Percentiles rank a stretch among this genome's conserved stretches.
Conservation (phyloP, 176 grass and related monocot species). For the Panicum miliaceum region DNA sequence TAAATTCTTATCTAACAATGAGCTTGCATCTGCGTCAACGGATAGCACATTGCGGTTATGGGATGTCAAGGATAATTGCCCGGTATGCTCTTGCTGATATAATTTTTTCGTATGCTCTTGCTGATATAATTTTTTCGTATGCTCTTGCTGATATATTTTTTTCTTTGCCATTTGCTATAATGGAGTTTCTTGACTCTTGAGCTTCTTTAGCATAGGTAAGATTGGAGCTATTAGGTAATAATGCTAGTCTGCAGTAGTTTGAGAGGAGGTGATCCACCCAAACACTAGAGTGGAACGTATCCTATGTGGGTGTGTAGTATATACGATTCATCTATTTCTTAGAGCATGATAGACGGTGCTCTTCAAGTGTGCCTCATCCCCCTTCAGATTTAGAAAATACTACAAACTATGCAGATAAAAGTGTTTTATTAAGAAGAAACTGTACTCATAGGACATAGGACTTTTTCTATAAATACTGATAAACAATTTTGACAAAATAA, state of each 20-base stretch:
- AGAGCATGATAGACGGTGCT: too few species aligned
- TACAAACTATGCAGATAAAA: background rate
- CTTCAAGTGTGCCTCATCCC: too few species aligned
- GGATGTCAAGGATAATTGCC: slow-evolving; percentile 95
- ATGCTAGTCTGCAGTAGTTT: too few species aligned
- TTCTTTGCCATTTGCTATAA: slow-evolving; percentile 19
- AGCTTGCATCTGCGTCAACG: slow-evolving; percentile 95
- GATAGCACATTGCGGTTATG: slow-evolving; percentile 96
- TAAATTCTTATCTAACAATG: slow-evolving; percentile 91
- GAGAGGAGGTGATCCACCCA: too few species aligned
- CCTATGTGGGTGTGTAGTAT: too few species aligned
- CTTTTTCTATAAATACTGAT: background rate
- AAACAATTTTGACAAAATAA: background rate
- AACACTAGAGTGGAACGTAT: too few species aligned
- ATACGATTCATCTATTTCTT: too few species aligned
- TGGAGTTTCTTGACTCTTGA: background rate
- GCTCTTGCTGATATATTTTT: too few species aligned
- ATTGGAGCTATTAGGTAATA: background rate
- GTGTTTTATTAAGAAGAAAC: slow-evolving; percentile 4
- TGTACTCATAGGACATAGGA: background rate
- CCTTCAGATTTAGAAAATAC: background rate
- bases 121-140: too few species aligned
- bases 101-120: too few species aligned
- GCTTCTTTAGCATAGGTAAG: background rate
- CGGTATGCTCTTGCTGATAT: slow-evolving; percentile 61